Evolutionary conservation across 305 asterid genomes (phyloP), one percentile per base, ranked within the genome.

Genomic region (Salvia sclarea): DNA sequence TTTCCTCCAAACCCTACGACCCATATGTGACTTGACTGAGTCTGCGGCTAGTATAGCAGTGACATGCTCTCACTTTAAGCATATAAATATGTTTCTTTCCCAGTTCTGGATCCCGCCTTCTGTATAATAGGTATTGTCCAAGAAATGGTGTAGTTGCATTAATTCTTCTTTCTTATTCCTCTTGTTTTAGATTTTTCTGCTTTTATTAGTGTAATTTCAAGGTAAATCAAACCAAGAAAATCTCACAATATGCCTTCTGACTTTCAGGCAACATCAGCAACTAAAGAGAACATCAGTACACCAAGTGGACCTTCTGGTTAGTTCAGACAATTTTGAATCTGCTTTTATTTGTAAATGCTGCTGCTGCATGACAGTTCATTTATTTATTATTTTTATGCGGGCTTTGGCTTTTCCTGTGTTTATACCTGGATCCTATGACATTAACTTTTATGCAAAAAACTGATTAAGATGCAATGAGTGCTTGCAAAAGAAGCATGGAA

Each of bases 261-360:
- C 62, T 78, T 75, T 72, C 84, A 92, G 98, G 87, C 76, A 62
- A 44, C 80, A 43, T 53, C 95, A 64, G 79, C 85, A 65, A 61
- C 87, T 59, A 82, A 66, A 63, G 89, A 75, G 64, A 80, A 40
- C 55, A 78, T 49, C 75, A 74, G 60, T 70, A 45, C 80, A 45
- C 82, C 90, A 18, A 84, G 86, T 63, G 84, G 80, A 66, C 54
- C 89, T 79, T 73, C 96, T 72, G 95, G 98, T 89, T 72, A 80
- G 88, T 66, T 70, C 48, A 17, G 11, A 22, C 35, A 45, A 31
- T 56, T 73, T 14, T 21, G 59, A 53, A 47, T 30, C 44, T 8
- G 28, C 45, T 30, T 67, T 72, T 66, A 53, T 11, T 64, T 24
- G 20, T 61, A 17, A 25, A 56, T 41, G 24, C 48, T 25, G 33